A percentile compares a stretch with the other conserved stretches of the same genome.
These are phyloP conservation scores for Macrolepiota albuminosa DNA, from an alignment of 768 basidiomycete genomes.

Conservation along the genomic window DNA sequence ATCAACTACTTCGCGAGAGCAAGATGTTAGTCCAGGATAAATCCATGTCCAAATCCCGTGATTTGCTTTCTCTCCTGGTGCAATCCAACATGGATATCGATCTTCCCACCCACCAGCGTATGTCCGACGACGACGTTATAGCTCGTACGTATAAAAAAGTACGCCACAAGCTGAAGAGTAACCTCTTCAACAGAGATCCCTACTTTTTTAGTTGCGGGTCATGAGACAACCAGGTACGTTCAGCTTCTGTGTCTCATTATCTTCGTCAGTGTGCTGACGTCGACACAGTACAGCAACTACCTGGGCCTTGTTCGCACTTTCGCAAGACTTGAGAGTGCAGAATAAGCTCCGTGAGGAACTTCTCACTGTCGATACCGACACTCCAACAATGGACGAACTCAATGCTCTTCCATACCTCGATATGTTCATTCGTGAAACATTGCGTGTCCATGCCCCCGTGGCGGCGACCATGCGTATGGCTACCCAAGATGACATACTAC, in stretches of 20 bases:
- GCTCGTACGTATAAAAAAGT: constrained; percentile 5
- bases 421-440: constrained; percentile 53
- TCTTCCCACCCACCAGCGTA: constrained; percentile 13
- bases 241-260: neutral
- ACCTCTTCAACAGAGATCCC: constrained; percentile 33
- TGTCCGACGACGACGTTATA: constrained; percentile 16
- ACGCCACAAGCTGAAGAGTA: too few relatives aligned
- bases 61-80: constrained; percentile 42
- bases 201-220: constrained; percentile 44
- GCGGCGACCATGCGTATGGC: constrained; percentile 37
- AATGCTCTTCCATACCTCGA: constrained; percentile 66
- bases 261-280: neutral
- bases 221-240: constrained; percentile 39
- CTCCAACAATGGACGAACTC: constrained; percentile 66
- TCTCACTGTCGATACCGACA: constrained; percentile 43
- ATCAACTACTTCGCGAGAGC: constrained; percentile 36
- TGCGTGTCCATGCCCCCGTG: constrained; percentile 55
- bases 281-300: constrained; percentile 35
- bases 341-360: constrained; percentile 56
- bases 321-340: constrained; percentile 44
- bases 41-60: constrained; percentile 32
- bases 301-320: constrained; percentile 59
- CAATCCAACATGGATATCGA: constrained; percentile 51
- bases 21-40: constrained; percentile 25
- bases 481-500: constrained; percentile 47